Conservation (phyloP, 495 filamentous ascomycete species). For the Aspergillus mulundensis region DNA sequence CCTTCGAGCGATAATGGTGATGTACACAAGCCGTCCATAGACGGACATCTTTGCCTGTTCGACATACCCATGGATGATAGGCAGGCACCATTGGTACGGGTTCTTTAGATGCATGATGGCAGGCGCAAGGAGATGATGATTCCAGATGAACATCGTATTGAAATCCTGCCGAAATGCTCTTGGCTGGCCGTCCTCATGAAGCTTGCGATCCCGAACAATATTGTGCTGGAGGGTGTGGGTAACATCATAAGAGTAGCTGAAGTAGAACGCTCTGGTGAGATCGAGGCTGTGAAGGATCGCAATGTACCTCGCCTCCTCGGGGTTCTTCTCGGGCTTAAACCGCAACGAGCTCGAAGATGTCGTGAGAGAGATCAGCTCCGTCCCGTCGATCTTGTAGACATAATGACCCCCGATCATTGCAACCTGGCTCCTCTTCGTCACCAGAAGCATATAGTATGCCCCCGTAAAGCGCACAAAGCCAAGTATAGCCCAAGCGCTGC, state of each 20-base stretch:
- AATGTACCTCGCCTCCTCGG: slow-evolving; percentile 86
- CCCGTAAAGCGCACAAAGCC: slow-evolving; percentile 96
- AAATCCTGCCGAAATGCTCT: slow-evolving; percentile 59
- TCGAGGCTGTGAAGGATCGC: slow-evolving; percentile 88
- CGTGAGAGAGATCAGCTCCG: slow-evolving; percentile 84
- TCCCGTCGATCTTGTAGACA: slow-evolving; percentile 92
- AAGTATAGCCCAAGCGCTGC: slow-evolving; percentile 87
- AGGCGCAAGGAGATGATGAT: slow-evolving; percentile 79
- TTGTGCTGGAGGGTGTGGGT: slow-evolving; percentile 91
- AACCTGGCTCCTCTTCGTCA: slow-evolving; percentile 92
- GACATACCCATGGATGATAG: slow-evolving; percentile 93
- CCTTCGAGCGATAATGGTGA: slow-evolving; percentile 87
- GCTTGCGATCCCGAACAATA: slow-evolving; percentile 73
- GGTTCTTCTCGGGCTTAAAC: slow-evolving; percentile 72
- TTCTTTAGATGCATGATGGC: slow-evolving; percentile 66
- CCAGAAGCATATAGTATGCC: slow-evolving; percentile 94
- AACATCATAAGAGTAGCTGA: slow-evolving; percentile 97
- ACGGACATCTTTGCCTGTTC: slow-evolving; percentile 83
- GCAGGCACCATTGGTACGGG: slow-evolving; percentile 92
- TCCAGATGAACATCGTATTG: slow-evolving; percentile 98
- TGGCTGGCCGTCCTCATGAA: slow-evolving; percentile 57
- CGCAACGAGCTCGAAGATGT: slow-evolving; percentile 51
- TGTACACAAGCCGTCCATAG: slow-evolving; percentile 80
- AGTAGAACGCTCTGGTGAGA: slow-evolving; percentile 87
- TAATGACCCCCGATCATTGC: slow-evolving; percentile 96